These are phyloP conservation scores for Lyophyllum atratum DNA, from an alignment of 768 basidiomycete genomes.

Conservation along the genomic window DNA sequence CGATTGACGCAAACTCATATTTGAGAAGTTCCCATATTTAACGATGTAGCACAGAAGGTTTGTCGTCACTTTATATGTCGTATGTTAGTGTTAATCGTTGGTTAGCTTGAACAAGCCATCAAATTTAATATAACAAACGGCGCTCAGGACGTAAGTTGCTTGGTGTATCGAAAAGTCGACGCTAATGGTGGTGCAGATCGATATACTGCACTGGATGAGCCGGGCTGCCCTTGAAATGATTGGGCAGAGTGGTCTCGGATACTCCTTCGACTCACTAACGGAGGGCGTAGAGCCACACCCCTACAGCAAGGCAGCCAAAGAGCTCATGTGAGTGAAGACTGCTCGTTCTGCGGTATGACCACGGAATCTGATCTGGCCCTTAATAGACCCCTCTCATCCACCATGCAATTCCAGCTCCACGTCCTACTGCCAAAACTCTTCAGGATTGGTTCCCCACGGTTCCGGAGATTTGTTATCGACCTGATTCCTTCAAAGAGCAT, in stretches of 20 bases:
- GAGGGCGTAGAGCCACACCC: slow-evolving; percentile 27
- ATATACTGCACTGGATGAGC: slow-evolving; percentile 26
- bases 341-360: neutral
- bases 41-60: slow-evolving; percentile 17
- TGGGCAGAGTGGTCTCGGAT: slow-evolving; percentile 31
- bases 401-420: slow-evolving; percentile 2
- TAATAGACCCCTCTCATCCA: neutral
- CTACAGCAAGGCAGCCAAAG: slow-evolving; percentile 25
- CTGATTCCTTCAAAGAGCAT: slow-evolving; percentile 23
- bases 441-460: slow-evolving; percentile 30
- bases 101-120: slow-evolving; percentile 7
- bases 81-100: neutral
- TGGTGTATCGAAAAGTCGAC: neutral
- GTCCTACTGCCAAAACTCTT: slow-evolving; percentile 26
- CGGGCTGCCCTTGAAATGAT: slow-evolving; percentile 31
- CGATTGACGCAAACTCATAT: slow-evolving; percentile 19
- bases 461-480: slow-evolving; percentile 34
- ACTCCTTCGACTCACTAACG: slow-evolving; percentile 27
- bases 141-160: slow-evolving; percentile 9
- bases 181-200: slow-evolving; percentile 16
- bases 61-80: neutral
- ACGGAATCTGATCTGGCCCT: neutral
- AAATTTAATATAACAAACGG: slow-evolving; percentile 6
- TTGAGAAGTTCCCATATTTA: slow-evolving; percentile 20
- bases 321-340: slow-evolving; percentile 22